A percentile compares a stretch with the other conserved stretches of the same genome.
Conservation (phyloP, 148 eudicot species). For the Chenopodium berlandieri region DNA sequence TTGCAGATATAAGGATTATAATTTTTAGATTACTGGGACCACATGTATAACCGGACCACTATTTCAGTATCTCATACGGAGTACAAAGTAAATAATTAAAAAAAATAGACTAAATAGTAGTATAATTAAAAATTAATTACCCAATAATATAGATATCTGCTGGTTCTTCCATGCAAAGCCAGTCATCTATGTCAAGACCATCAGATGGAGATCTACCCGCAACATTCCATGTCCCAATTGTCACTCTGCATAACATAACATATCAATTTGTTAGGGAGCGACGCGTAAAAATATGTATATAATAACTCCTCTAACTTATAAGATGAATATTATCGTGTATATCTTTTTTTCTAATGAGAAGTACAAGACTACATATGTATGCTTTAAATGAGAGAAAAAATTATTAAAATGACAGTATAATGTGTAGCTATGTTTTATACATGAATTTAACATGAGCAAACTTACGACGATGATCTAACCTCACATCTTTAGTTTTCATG, state of each 20-base stretch:
- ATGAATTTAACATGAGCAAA: slow-evolving; percentile 11
- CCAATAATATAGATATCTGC: slow-evolving; percentile 90
- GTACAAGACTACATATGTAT: background rate
- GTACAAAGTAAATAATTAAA: background rate
- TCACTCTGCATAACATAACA: slow-evolving; percentile 40
- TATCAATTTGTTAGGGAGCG: no score
- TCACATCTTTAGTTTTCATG: slow-evolving; percentile 77
- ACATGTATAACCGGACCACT: background rate
- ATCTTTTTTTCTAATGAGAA: no score
- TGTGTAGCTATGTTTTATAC: background rate
- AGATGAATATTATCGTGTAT: no score
- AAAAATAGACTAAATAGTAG: no score
- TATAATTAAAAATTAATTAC: slow-evolving; percentile 32
- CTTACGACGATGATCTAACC: slow-evolving; percentile 49
- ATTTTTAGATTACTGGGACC: background rate
- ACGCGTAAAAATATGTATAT: no score
- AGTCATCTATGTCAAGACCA: slow-evolving; percentile 74
- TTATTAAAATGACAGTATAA: background rate
- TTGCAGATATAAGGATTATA: background rate
- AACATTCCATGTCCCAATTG: slow-evolving; percentile 88
- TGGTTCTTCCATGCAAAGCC: slow-evolving; percentile 78
- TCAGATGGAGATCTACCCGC: slow-evolving; percentile 72
- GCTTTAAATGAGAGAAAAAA: background rate
- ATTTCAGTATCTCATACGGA: no score
- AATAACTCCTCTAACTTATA: no score